Evolutionary conservation across 2,329 filamentous ascomycete species (phyloP), one percentile per base, ranked within the genome.

Genomic region (Chaetomium globosum): DNA sequence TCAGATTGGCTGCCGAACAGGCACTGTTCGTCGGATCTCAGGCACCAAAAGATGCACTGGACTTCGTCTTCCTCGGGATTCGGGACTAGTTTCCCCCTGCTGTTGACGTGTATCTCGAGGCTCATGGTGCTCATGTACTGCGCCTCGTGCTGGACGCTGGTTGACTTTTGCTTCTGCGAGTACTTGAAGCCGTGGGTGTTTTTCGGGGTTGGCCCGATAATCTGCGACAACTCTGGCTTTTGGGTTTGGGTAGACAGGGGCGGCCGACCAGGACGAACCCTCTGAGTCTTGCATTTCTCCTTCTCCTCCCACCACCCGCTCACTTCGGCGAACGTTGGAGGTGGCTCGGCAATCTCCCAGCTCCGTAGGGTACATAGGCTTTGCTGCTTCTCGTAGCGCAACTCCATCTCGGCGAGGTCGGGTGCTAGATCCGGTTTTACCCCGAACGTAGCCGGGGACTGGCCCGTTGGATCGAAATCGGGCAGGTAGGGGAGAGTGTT

Each of bases 111-210:
- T 4, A 98, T 80, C 75, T 99, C 95, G 7, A 99, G 78, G 70
- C 93, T 96, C 91, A 99, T 93, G 21, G 90, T 92, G 71, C 91
- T 97, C 95, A 99, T 98, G 75, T 97, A 96, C 71, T 95, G 91
- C 2, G 87, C 88, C 75, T 96, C 92, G 70, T 94, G 91, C 72
- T 92, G 86, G 21, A 96, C 87, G 70, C 88, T 92, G 0, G 89
- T 90, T 1, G 88, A 88, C 70, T 87, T 86, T 67, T 85, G 83
- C 73, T 88, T 91, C 70, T 93, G 92, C 0, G 90, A 92, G 75
- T 91, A 96, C 74, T 93, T 95, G 80, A 93, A 94, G 0, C 90
- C 92, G 74, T 94, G 83, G 67, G 86, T 89, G 72, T 92, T 91
- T 74, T 85, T 90, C 60, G 94, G 93, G 0, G 94, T 97, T 0